A percentile compares a stretch with the other conserved stretches of the same genome.
phyloP scores from a whole-genome alignment of 139 green algal species.

The Chlorella sp. region DNA sequence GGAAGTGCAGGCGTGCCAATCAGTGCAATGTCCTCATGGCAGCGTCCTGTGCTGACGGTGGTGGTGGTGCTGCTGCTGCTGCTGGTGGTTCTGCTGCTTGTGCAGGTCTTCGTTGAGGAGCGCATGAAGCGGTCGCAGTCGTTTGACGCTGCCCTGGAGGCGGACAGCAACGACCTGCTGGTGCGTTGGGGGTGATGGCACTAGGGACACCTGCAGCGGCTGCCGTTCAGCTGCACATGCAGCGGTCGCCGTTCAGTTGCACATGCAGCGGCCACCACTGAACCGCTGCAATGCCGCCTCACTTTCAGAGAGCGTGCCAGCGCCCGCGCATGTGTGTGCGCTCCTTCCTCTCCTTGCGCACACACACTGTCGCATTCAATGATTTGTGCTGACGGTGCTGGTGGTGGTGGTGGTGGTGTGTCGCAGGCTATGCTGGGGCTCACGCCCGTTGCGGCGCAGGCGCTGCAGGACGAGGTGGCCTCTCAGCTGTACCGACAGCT shows the following conservation, averaged over 20 bases:
- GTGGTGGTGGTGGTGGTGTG: no score
- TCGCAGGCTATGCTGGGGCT: conserved; percentile 58
- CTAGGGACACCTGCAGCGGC: no score
- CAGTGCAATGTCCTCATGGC: background rate
- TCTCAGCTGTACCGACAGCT: conserved; percentile 62
- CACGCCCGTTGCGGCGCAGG: conserved; percentile 61
- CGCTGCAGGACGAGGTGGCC: conserved; percentile 52
- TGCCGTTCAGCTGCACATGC: no score
- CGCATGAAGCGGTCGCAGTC: conserved; percentile 25
- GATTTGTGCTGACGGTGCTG: no score
- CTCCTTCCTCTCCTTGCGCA: no score
- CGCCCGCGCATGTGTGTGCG: no score
- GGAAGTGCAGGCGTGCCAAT: no score
- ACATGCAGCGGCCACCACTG: no score
- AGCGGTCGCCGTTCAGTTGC: no score
- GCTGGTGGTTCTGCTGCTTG: background rate
- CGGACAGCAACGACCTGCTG: conserved; percentile 56
- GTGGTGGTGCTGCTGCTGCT: background rate
- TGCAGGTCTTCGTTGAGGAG: conserved; percentile 59
- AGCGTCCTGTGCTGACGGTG: background rate
- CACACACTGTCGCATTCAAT: no score
- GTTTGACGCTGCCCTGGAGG: conserved; percentile 52
- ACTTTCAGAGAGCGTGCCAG: no score
- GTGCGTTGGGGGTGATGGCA: conserved; percentile 10
- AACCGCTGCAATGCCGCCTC: no score